A percentile compares a stretch with the other conserved stretches of the same genome.
These are phyloP conservation scores for Panicum virgatum DNA, from an alignment of 202 grass and related monocot genomes.

Conservation along the genomic window DNA sequence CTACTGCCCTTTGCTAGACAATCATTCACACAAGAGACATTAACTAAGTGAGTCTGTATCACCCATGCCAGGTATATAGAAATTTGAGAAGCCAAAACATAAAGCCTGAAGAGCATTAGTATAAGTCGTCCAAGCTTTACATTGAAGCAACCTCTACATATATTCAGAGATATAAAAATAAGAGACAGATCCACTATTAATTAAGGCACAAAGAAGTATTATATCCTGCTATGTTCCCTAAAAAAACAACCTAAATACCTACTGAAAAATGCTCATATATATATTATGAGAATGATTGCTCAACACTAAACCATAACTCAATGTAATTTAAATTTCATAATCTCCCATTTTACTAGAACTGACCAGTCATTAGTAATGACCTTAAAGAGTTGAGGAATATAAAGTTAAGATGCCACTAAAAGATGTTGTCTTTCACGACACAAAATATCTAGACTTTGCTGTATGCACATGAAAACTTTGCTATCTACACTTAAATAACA, in stretches of 20 bases:
- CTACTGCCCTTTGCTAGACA: too few species aligned
- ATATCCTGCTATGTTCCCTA: neutral
- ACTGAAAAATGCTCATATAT: neutral
- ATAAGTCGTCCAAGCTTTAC: neutral
- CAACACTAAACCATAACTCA: neutral
- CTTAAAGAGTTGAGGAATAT: neutral
- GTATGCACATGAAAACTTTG: neutral
- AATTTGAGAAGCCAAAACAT: neutral
- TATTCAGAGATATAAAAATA: neutral
- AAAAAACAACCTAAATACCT: neutral
- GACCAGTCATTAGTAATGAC: neutral
- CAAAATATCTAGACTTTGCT: neutral
- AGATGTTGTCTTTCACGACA: neutral
- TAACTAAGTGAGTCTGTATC: too few species aligned
- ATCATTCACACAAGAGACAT: too few species aligned
- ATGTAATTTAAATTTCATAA: neutral
- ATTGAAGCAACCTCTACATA: slow-evolving; percentile 19
- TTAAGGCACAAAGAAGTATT: neutral
- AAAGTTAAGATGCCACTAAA: neutral
- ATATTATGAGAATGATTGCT: neutral
- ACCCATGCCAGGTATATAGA: neutral
- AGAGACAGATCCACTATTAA: neutral
- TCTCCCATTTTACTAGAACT: neutral
- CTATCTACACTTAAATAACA: neutral
- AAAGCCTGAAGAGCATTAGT: neutral